A percentile compares a stretch with the other conserved stretches of the same genome.
Evolutionary conservation across 345 rosid species (phyloP).

Genomic region (Pistacia vera): DNA sequence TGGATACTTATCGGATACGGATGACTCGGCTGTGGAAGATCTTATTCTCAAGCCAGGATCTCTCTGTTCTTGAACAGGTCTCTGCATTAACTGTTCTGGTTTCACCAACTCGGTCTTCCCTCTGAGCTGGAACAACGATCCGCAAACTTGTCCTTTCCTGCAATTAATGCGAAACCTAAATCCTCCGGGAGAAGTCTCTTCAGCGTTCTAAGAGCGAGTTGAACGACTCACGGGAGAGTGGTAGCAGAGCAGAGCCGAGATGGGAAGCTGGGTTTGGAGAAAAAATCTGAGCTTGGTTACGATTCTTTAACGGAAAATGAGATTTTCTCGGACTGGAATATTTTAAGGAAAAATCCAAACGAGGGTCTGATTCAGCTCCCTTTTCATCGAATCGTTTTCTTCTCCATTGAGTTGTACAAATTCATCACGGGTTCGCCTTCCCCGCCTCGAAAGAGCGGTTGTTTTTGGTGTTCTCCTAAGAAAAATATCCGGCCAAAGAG

Average conservation of each 20-base stretch:
- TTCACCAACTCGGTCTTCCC: slow-evolving; percentile 62
- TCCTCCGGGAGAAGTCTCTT: slow-evolving; percentile 6
- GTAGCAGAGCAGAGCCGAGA: slow-evolving; percentile 11
- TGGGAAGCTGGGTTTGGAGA: slow-evolving; percentile 18
- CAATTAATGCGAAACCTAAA: slow-evolving; percentile 23
- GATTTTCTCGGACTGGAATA: slow-evolving; percentile 20
- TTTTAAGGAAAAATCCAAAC: slow-evolving; percentile 27
- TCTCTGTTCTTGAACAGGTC: slow-evolving; percentile 69
- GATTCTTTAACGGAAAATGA: slow-evolving; percentile 15
- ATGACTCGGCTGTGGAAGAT: slow-evolving; percentile 78
- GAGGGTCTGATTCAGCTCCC: slow-evolving; percentile 20
- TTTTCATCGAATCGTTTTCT: slow-evolving; percentile 11
- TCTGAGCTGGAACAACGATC: slow-evolving; percentile 72
- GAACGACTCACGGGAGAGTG: not conserved
- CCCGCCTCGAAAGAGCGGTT: slow-evolving; percentile 53
- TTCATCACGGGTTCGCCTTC: slow-evolving; percentile 46
- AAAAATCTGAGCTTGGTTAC: not conserved
- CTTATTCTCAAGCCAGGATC: slow-evolving; percentile 71
- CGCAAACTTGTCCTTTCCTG: slow-evolving; percentile 66
- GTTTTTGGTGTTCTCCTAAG: slow-evolving; percentile 72
- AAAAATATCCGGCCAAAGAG: slow-evolving; percentile 33
- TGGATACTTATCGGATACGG: slow-evolving; percentile 67
- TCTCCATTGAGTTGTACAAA: slow-evolving; percentile 27
- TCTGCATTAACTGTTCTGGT: slow-evolving; percentile 74
- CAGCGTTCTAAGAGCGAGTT: slow-evolving; percentile 29